Conservation (phyloP, 345 rosid species). For the Dovyalis caffra region DNA sequence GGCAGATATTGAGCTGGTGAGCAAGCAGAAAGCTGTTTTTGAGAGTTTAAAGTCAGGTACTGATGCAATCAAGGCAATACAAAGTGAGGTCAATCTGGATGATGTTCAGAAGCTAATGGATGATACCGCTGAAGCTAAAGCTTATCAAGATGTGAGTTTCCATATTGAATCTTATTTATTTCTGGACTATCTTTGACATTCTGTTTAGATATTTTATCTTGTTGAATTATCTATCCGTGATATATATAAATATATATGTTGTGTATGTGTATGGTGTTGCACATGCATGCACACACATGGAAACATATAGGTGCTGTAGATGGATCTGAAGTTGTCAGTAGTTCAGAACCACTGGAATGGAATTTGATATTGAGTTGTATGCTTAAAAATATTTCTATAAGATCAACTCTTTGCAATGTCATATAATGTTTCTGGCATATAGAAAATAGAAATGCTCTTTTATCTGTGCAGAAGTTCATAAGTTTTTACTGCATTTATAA, state of each 20-base stretch:
- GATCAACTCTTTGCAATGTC: neutral
- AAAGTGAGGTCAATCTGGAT: slow-evolving; percentile 79
- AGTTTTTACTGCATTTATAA: neutral
- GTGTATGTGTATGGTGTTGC: neutral
- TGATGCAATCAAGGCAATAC: slow-evolving; percentile 79
- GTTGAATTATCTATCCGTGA: neutral
- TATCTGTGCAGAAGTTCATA: neutral
- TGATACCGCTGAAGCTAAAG: slow-evolving; percentile 88
- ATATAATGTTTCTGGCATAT: neutral
- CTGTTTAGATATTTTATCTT: neutral
- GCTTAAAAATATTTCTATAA: neutral
- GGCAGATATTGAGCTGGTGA: slow-evolving; percentile 89
- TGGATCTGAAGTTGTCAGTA: neutral
- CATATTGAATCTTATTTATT: neutral
- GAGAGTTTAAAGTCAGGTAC: slow-evolving; percentile 86
- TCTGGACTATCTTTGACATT: neutral
- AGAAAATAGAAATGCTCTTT: neutral
- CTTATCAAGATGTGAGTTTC: slow-evolving; percentile 87
- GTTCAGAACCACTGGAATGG: neutral
- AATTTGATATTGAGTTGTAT: neutral
- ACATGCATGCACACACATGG: neutral
- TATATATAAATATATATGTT: neutral
- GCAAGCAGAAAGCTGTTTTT: slow-evolving; percentile 95
- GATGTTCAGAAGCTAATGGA: slow-evolving; percentile 97
- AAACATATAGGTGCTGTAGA: neutral